These are phyloP conservation scores for Plasmodium vivax DNA, from an alignment of 169 alveolate genomes.

Conservation along the genomic window DNA sequence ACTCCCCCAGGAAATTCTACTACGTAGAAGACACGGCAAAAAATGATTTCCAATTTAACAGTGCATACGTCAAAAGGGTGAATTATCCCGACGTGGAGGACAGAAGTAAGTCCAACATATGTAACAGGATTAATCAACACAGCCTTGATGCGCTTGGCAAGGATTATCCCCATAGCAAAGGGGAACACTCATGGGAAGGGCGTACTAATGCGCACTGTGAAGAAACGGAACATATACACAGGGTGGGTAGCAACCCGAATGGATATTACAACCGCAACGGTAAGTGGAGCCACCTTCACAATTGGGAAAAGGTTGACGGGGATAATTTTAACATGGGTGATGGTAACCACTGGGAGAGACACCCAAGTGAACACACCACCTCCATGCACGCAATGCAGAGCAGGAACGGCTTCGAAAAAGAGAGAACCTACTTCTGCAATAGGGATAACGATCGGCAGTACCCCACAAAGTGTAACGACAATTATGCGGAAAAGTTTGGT, in stretches of 20 bases:
- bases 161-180: not conserved
- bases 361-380: not conserved
- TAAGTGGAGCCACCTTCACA: not conserved
- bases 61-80: not conserved
- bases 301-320: not conserved
- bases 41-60: not conserved
- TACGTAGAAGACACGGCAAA: not conserved
- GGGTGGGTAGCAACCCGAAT: not conserved
- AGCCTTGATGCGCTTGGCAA: not conserved
- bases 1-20: not conserved
- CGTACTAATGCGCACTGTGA: not conserved
- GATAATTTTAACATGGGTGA: not conserved
- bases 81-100: not conserved
- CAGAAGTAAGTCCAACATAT: not conserved
- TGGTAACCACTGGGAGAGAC: not conserved
- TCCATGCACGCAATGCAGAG: not conserved
- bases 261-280: not conserved
- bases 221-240: not conserved
- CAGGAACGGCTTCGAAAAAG: not conserved
- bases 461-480: not conserved
- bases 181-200: not conserved
- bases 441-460: not conserved
- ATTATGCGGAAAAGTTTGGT: not conserved
- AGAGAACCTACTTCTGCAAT: not conserved
- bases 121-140: constrained; percentile 3